phyloP scores from a whole-genome alignment of 2,329 filamentous ascomycete genomes.

The Ampelomyces quisqualis region DNA sequence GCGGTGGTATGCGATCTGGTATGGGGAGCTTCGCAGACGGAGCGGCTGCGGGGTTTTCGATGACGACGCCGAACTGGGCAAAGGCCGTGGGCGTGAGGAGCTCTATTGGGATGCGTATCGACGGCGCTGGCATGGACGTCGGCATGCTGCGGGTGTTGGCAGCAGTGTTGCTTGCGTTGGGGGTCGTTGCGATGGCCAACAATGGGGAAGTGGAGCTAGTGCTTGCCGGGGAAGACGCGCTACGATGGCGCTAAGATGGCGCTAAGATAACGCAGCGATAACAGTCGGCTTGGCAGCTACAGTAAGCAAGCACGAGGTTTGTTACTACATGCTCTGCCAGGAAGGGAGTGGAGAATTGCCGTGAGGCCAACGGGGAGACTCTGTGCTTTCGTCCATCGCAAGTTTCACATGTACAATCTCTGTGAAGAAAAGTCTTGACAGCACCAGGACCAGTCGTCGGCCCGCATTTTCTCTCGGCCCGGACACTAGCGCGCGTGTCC shows the following conservation, averaged over 20 bases:
- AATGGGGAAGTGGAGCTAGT: constrained; percentile 12
- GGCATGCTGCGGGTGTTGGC: constrained; percentile 31
- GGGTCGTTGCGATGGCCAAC: not conserved
- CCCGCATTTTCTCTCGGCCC: constrained; percentile 22
- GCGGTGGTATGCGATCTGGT: constrained; percentile 50
- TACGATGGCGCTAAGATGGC: constrained; percentile 25
- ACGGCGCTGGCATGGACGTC: constrained; percentile 43
- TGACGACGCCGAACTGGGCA: constrained; percentile 77
- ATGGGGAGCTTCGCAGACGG: constrained; percentile 47
- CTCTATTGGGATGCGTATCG: constrained; percentile 56
- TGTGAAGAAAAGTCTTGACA: too few species aligned
- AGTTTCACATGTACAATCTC: too few species aligned
- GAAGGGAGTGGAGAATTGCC: too few species aligned
- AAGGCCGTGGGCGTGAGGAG: constrained; percentile 71
- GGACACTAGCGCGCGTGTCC: constrained; percentile 24
- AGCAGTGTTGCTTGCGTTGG: not conserved
- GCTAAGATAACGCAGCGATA: too few species aligned
- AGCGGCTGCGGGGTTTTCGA: constrained; percentile 67
- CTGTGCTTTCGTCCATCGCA: too few species aligned
- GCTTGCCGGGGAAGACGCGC: constrained; percentile 13
- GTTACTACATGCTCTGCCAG: too few species aligned
- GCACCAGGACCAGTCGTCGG: constrained; percentile 9
- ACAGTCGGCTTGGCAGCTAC: too few species aligned
- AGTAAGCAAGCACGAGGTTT: too few species aligned
- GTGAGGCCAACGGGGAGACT: too few species aligned